phyloP scores from a whole-genome alignment of 345 rosid genomes.

The Eutrema japonicum region DNA sequence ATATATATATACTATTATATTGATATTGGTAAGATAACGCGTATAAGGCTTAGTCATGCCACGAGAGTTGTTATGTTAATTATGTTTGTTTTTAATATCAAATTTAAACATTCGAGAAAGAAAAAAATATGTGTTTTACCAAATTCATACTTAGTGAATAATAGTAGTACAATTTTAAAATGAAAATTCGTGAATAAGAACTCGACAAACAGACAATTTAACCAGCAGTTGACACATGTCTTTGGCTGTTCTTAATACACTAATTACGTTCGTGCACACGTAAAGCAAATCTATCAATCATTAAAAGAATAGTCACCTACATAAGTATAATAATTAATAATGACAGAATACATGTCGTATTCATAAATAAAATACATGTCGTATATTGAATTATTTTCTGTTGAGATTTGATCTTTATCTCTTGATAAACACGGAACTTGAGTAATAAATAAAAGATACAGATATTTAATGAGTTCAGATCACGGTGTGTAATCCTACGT shows the following conservation, averaged over 20 bases:
- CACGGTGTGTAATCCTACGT: too few relatives aligned
- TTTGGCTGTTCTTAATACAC: slow-evolving; percentile 39
- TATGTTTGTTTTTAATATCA: slow-evolving; percentile 20
- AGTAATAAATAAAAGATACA: too few relatives aligned
- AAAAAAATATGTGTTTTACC: slow-evolving; percentile 22
- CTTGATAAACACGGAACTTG: too few relatives aligned
- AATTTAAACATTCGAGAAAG: slow-evolving; percentile 19
- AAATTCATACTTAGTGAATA: slow-evolving; percentile 19
- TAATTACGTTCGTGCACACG: slow-evolving; percentile 59
- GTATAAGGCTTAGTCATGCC: slow-evolving; percentile 26
- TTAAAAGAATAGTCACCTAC: slow-evolving; percentile 37
- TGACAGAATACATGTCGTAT: background rate
- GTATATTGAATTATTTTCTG: slow-evolving; percentile 1
- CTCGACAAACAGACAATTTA: slow-evolving; percentile 61
- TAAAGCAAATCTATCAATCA: slow-evolving; percentile 55
- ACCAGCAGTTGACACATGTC: slow-evolving; percentile 61
- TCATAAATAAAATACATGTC: background rate
- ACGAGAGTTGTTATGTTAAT: slow-evolving; percentile 28
- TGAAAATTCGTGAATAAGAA: slow-evolving; percentile 34
- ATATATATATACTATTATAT: slow-evolving; percentile 3
- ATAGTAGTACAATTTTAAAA: background rate
- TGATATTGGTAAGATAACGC: slow-evolving; percentile 38
- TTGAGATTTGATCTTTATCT: too few relatives aligned
- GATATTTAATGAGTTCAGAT: too few relatives aligned
- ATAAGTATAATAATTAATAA: slow-evolving; percentile 4